Evolutionary conservation across 805 yeast genomes (phyloP), one percentile per base, ranked within the genome.

Genomic region (Ascoidea asiatica): DNA sequence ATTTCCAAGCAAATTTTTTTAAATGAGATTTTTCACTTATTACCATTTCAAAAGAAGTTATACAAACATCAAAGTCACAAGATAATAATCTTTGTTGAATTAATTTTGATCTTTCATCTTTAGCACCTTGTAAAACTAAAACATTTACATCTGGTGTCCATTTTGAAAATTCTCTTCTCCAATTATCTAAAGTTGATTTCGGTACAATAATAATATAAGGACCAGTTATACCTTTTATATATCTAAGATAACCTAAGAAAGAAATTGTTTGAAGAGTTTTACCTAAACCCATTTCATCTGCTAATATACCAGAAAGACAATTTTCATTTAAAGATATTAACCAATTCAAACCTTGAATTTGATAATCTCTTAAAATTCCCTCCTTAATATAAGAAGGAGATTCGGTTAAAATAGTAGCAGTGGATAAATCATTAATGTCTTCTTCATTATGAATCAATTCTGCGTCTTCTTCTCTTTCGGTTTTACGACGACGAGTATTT

Each of bases 231-330:
- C 72, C 65, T 51, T 71, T 75, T 44, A 77, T 59, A 54, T 75
- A 81, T 48, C 92, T 67, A 38, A 83, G 62, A 55, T 79, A 83
- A 2, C 90, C 90, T 40, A 83, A 60, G 50, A 80, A 79, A 5
- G 90, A 75, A 50, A 83, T 82, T 0, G 90, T 83, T 59, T 83
- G 92, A 46, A 83, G 63, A 3, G 92, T 83, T 57, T 83, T 83
- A 52, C 92, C 92, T 49, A 83, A 62, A 1, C 92, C 92, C 92
- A 83, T 83, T 62, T 83, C 92, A 61, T 83, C 92, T 1, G 92
- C 92, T 47, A 83, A 66, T 20, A 83, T 82, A 48, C 92, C 92
- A 1, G 83, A 74, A 40, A 83, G 63, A 48, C 76, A 73, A 61
- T 80, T 81, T 50, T 77, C 81, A 53, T 79, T 75, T 47, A 83